phyloP scores from a whole-genome alignment of 2,329 filamentous ascomycete genomes.

The Allantophomopsis cytisporea region DNA sequence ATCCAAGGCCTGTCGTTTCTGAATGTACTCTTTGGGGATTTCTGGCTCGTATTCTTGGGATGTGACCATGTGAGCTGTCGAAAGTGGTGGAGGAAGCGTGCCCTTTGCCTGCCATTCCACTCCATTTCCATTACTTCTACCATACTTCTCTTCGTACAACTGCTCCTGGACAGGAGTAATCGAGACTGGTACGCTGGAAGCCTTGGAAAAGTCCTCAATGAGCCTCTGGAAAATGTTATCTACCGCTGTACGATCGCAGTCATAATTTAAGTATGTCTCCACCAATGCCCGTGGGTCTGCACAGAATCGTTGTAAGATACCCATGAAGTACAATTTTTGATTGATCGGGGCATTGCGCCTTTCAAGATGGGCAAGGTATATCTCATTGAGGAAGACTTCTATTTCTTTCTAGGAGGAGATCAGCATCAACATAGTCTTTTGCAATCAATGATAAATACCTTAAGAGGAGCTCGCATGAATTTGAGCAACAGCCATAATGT shows the following conservation, averaged over 20 bases:
- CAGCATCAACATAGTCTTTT: conserved; percentile 1
- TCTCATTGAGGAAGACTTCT: conserved; percentile 94
- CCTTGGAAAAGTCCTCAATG: conserved; percentile 83
- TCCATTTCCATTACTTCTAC: conserved; percentile 30
- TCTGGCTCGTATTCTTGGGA: conserved; percentile 43
- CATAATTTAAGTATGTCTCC: conserved; percentile 95
- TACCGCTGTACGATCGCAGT: conserved; percentile 81
- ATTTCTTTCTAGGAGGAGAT: conserved; percentile 67
- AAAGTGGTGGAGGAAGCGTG: conserved; percentile 77
- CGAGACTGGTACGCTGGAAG: conserved; percentile 66
- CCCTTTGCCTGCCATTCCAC: conserved; percentile 77
- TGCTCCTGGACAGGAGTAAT: conserved; percentile 71
- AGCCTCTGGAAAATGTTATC: conserved; percentile 96
- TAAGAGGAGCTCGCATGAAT: conserved; percentile 83
- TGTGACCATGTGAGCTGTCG: conserved; percentile 28
- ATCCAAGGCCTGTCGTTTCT: conserved; percentile 83
- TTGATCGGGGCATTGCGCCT: conserved; percentile 74
- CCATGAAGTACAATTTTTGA: conserved; percentile 87
- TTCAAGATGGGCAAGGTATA: conserved; percentile 85
- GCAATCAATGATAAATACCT: conserved; percentile 37
- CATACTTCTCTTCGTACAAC: conserved; percentile 70
- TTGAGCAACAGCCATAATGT: conserved; percentile 98
- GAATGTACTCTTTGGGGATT: conserved; percentile 76
- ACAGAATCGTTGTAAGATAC: conserved; percentile 70
- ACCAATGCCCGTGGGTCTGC: conserved; percentile 80